phyloP scores from a whole-genome alignment of 2,329 filamentous ascomycete genomes.

The Pleoardoris graminearum region DNA sequence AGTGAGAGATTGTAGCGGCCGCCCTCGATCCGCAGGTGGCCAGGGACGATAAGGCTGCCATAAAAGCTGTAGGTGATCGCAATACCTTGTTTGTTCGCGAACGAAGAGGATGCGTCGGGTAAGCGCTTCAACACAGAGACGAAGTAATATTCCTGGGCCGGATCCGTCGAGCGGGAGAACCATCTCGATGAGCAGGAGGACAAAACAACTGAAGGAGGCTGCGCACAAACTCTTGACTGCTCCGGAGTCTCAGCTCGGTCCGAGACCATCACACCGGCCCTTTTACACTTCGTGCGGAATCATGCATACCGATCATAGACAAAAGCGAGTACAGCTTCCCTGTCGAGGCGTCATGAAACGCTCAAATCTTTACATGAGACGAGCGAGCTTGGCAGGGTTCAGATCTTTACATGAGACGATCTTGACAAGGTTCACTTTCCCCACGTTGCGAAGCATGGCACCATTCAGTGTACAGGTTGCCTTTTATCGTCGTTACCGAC shows the following conservation, averaged over 20 bases:
- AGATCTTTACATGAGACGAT: slow-evolving; percentile 62
- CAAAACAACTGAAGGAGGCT: too few species aligned
- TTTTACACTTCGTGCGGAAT: slow-evolving; percentile 69
- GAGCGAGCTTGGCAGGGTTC: slow-evolving; percentile 63
- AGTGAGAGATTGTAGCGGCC: neutral
- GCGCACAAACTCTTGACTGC: neutral
- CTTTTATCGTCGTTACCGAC: too few species aligned
- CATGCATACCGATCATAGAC: slow-evolving; percentile 70
- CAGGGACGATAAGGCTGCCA: neutral
- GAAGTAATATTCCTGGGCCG: neutral
- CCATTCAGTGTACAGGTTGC: slow-evolving; percentile 71
- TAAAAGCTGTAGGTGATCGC: neutral
- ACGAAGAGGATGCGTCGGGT: neutral
- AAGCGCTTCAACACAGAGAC: neutral
- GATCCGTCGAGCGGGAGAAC: neutral
- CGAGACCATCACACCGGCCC: slow-evolving; percentile 60
- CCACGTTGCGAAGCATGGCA: slow-evolving; percentile 61
- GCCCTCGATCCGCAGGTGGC: neutral
- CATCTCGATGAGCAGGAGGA: neutral
- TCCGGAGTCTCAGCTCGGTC: neutral
- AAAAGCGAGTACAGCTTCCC: slow-evolving; percentile 57
- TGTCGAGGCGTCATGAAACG: slow-evolving; percentile 65
- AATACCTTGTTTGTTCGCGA: neutral
- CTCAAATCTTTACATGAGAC: slow-evolving; percentile 61
- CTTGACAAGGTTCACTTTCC: slow-evolving; percentile 65